Base-by-base conservation (phyloP, 129 eudicot species). In the Artemisia argyi region DNA sequence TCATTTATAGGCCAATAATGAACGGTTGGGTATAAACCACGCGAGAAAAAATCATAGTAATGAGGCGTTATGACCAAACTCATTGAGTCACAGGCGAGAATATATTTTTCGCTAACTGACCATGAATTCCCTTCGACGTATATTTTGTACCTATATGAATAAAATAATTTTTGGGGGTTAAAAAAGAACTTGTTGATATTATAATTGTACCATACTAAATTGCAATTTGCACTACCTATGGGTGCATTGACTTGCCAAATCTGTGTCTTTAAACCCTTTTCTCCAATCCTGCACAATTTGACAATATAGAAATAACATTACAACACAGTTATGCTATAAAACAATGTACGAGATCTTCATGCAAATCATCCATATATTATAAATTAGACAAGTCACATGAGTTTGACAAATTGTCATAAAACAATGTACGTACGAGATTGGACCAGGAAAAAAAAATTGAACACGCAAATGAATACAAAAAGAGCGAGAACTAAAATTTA, bases 61-160 rank as follows among this genome's bases (percentile, higher is more conserved):
- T 20, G 84, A 1, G 91, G 84, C 10, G 76, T 73, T 81, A 86
- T 30, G 42, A 81, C 56, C 11, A 86, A 76, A 55, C 77, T 71
- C 86, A 83, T 76, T 5, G 91, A 81, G 68, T 86, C 82, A 69
- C 91, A 86, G 0, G 84, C 88, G 60, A 80, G 64, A 47, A 86
- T 83, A 56, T 86, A 86, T 73, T 86, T 86, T 66, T 83, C 88
- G 53, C 91, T 86, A 10, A 83, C 88, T 0, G 91, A 86, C 91
- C 91, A 83, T 64, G 88, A 75, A 12, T 73, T 81, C 76, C 91
- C 91, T 74, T 87, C 88, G 0, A 76, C 82, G 10, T 87, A 81
- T 62, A 84, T 84, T 66, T 87, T 83, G 73, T 87, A 87, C 82
- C 92, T 84, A 64, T 50, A 69, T 0, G 12, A 17, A 54, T 3